Conservation (phyloP, 257 asterid species). For the Petunia secreta region DNA sequence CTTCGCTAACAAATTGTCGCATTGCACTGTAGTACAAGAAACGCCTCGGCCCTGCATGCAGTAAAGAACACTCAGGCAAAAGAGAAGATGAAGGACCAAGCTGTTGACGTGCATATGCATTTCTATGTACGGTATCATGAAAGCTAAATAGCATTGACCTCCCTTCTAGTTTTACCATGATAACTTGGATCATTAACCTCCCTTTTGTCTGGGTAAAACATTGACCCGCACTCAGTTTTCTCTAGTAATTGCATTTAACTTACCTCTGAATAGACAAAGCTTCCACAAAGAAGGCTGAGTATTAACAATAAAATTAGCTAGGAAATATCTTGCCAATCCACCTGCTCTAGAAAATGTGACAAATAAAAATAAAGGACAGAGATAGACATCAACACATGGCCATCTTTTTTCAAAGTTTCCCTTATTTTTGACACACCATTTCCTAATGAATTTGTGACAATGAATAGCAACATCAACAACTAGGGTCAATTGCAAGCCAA, state of each 20-base stretch:
- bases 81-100: slow-evolving; percentile 24
- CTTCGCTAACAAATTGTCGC: slow-evolving; percentile 68
- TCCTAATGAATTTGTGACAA: slow-evolving; percentile 4
- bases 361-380: background rate
- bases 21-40: slow-evolving; percentile 67
- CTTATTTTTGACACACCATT: background rate
- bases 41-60: slow-evolving; percentile 69
- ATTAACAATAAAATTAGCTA: background rate
- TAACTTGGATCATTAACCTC: slow-evolving; percentile 16
- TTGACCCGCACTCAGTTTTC: background rate
- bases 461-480: background rate
- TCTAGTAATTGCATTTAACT: background rate
- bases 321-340: background rate
- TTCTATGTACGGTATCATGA: background rate
- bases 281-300: slow-evolving; percentile 4
- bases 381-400: background rate
- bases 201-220: slow-evolving; percentile 20
- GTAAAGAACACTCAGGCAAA: slow-evolving; percentile 35
- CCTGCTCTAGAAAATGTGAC: background rate
- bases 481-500: too few species aligned
- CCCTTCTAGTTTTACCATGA: background rate
- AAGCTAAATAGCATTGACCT: background rate
- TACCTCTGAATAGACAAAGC: background rate
- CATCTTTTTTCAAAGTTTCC: background rate
- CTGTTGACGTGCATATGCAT: background rate